Evolutionary conservation across 345 rosid genomes (phyloP), one percentile per base, ranked within the genome.

Genomic region (Eucalyptus curtisii): DNA sequence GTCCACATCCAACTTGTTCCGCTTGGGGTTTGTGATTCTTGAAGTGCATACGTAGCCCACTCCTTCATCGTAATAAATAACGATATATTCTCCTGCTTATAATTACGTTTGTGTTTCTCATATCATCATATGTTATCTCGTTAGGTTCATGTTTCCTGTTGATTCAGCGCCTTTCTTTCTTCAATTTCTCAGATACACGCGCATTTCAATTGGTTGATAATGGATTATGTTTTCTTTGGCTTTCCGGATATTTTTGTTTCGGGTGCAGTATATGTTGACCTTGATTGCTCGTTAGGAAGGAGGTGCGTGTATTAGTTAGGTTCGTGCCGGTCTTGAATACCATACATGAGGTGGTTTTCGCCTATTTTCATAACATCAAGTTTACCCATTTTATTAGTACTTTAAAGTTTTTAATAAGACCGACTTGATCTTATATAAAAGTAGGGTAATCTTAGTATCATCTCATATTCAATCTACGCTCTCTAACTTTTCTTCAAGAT

Each of bases 1-100:
- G 79, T 66, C 81, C 81, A 71, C 81, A 71, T 71, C 81, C 81
- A 37, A 71, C 81, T 37, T 37, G 45, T 37, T 19, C 45, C 45
- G 81, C 81, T 20, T 24, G 81, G 45, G 19, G 49, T 37, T 52
- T 57, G 94, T 92, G 96, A 93, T 90, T 61, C 14, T 4, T 86
- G 92, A 86, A 30, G 86, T 2, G 87, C 87, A 61, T 90, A 94
- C 96, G 96, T 94, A 91, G 94, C 94, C 88, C 16, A 15, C 87
- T 85, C 92, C 91, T 13, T 81, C 45, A 89, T 92, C 96, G 79
- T 89, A 55, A 20, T 90, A 88, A 88, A 89, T 88, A 86, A 64
- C 81, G 13, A 37, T 15, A 12, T 42, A 48, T 66, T 86, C 37
- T 30, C 79, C 89, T 12, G 31, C 68, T 33, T 88, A 45, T 22